Evolutionary conservation across 768 basidiomycete genomes (phyloP), one percentile per base, ranked within the genome.

Genomic region (Serendipita sp.): DNA sequence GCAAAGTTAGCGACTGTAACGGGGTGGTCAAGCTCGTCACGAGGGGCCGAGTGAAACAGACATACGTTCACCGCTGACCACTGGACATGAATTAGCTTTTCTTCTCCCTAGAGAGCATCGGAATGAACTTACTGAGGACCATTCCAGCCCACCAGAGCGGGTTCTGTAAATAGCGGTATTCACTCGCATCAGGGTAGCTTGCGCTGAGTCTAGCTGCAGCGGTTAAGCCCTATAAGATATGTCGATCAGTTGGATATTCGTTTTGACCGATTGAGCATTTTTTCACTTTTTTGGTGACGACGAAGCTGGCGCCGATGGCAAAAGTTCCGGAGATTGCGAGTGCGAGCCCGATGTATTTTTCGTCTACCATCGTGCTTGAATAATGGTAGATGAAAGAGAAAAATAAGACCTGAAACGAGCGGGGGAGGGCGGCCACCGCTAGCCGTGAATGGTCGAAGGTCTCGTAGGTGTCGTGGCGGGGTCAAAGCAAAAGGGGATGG

Each of bases 141-240:
- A 96, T 95, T 61, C 96, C 95, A 2, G 85, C 85, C 95, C 95
- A 99, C 95, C 95, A 99, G 66, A 92, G 85, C 33, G 90, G 88
- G 76, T 90, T 97, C 68, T 78, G 81, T 53, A 99, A 76, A 72
- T 98, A 99, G 9, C 87, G 74, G 67, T 86, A 79, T 70, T 88
- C 87, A 62, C 94, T 58, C 26, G 26, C 33, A 30, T 58, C 26
- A 13, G 22, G 24, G 53, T 58, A 16, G 79, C 77, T 63, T 76
- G 62, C 71, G 58, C 75, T 76, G 65, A 78, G 76, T 65, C 81
- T 77, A 2, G 83, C 83, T 48, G 94, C 88, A 69, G 92, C 90
- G 66, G 88, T 96, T 26, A 97, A 75, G 24, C 95, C 95, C 95
- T 96, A 61, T 1, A n/a, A 26, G 69, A 50, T 17, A 3, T 30